phyloP scores from a whole-genome alignment of 2,329 filamentous ascomycete species.

The Ustulina deusta region DNA sequence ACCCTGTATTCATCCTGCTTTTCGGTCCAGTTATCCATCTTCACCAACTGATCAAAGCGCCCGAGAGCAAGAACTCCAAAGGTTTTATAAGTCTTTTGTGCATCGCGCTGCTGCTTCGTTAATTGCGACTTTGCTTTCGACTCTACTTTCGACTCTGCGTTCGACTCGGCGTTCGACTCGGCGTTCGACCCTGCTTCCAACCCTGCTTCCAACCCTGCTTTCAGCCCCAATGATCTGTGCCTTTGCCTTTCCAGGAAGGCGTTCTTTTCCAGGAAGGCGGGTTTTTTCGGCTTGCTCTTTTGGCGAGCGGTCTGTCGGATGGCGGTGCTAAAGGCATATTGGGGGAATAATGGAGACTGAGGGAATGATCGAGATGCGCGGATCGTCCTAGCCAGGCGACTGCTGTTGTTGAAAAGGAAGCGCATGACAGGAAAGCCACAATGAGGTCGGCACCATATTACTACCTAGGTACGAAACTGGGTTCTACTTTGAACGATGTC shows the following conservation, averaged over 20 bases:
- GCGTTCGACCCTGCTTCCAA: no score
- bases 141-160: no score
- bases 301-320: conserved; percentile 27
- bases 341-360: conserved; percentile 17
- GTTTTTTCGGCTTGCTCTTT: neutral
- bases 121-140: no score
- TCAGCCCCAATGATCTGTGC: no score
- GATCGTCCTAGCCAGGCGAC: conserved; percentile 45
- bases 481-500: neutral
- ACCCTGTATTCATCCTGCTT: conserved; percentile 48
- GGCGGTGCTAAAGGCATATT: conserved; percentile 46
- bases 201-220: no score
- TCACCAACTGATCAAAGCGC: conserved; percentile 55
- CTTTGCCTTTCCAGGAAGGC: neutral
- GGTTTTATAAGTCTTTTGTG: conserved; percentile 41
- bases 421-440: conserved; percentile 45
- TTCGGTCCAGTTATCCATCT: conserved; percentile 44
- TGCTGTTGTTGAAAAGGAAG: conserved; percentile 43
- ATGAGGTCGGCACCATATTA: conserved; percentile 45
- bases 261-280: neutral
- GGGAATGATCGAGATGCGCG: conserved; percentile 28
- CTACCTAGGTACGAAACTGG: no score
- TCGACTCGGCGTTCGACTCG: no score
- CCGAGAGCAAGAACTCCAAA: conserved; percentile 44
- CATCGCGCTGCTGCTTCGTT: conserved; percentile 5